Conservation (phyloP, 2,329 filamentous ascomycete species). For the Xylariaceae sp. region DNA sequence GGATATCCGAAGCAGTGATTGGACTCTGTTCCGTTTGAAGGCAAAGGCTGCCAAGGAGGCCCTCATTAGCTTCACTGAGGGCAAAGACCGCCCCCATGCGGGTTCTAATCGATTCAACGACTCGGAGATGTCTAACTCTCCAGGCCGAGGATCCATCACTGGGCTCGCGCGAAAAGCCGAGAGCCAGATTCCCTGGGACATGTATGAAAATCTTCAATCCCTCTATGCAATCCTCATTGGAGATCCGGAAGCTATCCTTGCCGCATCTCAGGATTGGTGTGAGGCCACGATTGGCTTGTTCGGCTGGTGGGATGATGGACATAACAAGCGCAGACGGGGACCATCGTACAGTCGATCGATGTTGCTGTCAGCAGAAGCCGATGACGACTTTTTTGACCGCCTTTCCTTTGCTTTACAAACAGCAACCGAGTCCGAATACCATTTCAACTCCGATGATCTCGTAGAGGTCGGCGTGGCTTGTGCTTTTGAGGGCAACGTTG, state of each 20-base stretch:
- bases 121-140: constrained; percentile 35
- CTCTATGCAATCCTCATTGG: constrained; percentile 82
- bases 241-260: constrained; percentile 70
- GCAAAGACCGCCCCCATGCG: constrained; percentile 50
- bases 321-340: constrained; percentile 38
- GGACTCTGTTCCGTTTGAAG: constrained; percentile 78
- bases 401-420: constrained; percentile 70
- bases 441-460: constrained; percentile 71
- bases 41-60: constrained; percentile 67
- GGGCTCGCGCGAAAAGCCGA: constrained; percentile 74
- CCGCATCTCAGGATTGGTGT: constrained; percentile 83
- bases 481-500: constrained; percentile 77
- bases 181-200: constrained; percentile 82
- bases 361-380: constrained; percentile 41
- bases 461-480: constrained; percentile 81
- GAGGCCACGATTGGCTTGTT: constrained; percentile 82
- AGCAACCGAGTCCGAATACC: constrained; percentile 67
- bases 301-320: constrained; percentile 88
- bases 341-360: constrained; percentile 38
- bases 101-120: constrained; percentile 32
- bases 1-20: constrained; percentile 79
- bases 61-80: constrained; percentile 77
- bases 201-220: constrained; percentile 80
- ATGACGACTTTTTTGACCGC: constrained; percentile 70
- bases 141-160: constrained; percentile 53